Conservation (phyloP, 805 yeast species). For the Ogataea pilisensis region DNA sequence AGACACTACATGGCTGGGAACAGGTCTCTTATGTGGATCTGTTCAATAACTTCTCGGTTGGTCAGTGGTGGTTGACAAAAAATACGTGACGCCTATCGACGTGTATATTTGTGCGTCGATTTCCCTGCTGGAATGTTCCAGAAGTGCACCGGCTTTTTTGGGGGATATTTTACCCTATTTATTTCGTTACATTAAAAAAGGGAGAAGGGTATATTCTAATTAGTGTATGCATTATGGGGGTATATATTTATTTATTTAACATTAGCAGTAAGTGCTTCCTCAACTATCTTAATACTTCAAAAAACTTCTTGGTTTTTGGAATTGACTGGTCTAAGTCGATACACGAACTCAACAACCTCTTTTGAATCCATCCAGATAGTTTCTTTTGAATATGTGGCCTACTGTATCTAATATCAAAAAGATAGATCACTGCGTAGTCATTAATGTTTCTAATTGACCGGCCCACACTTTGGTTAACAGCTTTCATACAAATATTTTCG, state of each 20-base stretch:
- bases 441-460: conserved; percentile 80
- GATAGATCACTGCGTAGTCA: conserved; percentile 74
- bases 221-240: no score
- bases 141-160: no score
- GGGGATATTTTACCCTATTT: background rate
- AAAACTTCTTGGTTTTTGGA: conserved; percentile 9
- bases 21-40: no score
- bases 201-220: no score
- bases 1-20: no score
- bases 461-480: conserved; percentile 90
- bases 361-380: conserved; percentile 70
- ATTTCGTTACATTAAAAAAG: background rate
- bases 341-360: conserved; percentile 25
- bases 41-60: no score
- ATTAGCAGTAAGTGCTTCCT: no score
- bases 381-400: conserved; percentile 44
- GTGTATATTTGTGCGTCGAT: background rate
- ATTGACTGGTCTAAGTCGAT: conserved; percentile 6
- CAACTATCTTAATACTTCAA: conserved; percentile 2
- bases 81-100: background rate
- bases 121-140: background rate
- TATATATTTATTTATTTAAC: no score
- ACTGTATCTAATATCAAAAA: conserved; percentile 63
- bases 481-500: conserved; percentile 84
- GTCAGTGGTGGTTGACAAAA: no score